Conservation (phyloP, 805 yeast species). For the Yamadazyma takamatsuzukensis region DNA sequence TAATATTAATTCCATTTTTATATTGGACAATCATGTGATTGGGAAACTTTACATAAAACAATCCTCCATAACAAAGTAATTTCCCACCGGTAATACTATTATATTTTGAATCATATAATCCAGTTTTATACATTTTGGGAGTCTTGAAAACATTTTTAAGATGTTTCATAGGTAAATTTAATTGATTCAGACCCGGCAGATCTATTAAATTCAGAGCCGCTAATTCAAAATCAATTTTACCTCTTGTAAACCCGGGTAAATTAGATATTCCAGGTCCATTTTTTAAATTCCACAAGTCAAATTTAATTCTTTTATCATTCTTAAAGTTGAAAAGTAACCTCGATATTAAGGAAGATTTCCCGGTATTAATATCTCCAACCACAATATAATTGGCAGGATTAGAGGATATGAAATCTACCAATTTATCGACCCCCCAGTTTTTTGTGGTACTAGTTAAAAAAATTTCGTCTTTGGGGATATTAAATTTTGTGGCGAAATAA, state of each 20-base stretch:
- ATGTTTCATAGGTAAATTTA: constrained; percentile 12
- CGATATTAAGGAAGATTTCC: constrained; percentile 62
- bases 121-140: constrained; percentile 22
- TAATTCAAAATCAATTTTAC: constrained; percentile 31
- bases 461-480: constrained; percentile 39
- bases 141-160: constrained; percentile 30
- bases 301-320: constrained; percentile 5
- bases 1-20: constrained; percentile 39
- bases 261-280: constrained; percentile 46
- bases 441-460: constrained; percentile 47
- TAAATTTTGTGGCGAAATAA: constrained; percentile 27
- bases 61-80: constrained; percentile 56
- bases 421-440: constrained; percentile 47
- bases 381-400: constrained; percentile 38
- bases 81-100: constrained; percentile 41
- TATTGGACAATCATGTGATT: constrained; percentile 17
- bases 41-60: constrained; percentile 58
- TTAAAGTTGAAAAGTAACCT: constrained; percentile 6
- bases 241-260: constrained; percentile 73
- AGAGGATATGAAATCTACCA: constrained; percentile 35
- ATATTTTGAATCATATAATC: constrained; percentile 28
- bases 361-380: constrained; percentile 66
- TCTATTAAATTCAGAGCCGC: constrained; percentile 16
- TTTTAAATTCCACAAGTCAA: constrained; percentile 18
- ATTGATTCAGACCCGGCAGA: constrained; percentile 13